Evolutionary conservation across 306 rosid species (phyloP), one percentile per base, ranked within the genome.

Genomic region (Quercus suber): DNA sequence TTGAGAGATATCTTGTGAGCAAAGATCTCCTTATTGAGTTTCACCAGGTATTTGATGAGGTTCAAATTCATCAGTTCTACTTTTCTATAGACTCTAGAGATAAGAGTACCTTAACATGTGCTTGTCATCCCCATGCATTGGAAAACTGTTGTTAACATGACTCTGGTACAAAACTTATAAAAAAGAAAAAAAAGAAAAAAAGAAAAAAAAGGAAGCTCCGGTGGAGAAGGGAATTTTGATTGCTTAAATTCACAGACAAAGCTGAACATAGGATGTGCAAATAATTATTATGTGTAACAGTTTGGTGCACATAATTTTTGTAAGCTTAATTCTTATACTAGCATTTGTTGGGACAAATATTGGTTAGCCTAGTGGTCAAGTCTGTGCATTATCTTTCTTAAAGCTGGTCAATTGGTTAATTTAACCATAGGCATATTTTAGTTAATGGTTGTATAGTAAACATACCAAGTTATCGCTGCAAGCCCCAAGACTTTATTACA

Each of bases 1-100:
- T 90, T 71, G 98, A 94, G 88, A 90, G 98, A 84, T 94, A 92
- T 91, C 98, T 94, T 67, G 97, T 87, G 79, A 77, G 92, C 88
- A 81, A 85, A 4, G 77, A 79, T 84, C 95, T 94, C 75, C 90
- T 94, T 41, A 74, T 94, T 74, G 98, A 94, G 88, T 94, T 94
- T 87, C 98, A 92, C 89, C 97, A 94, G 97, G 98, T 94, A 92
- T 75, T 76, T 55, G 51, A 49, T 30, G 68, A 71, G 30, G 72
- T 80, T 78, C 57, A 30, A 6, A 69, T 64, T 77, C 64, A 49
- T 68, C 23, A 15, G 75, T 78, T 52, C n/a, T n/a, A 74, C 55
- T 61, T 53, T 58, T 70, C 53, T 53, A 78, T 55, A 64, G 25
- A 73, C 53, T 53, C 80, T 55, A 69, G 25, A 73, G 37, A 55